Percentiles rank a stretch among this genome's conserved stretches.
Evolutionary conservation across 1,284 basidiomycete genomes (phyloP).

Genomic region (Leccinum griseonigrum): DNA sequence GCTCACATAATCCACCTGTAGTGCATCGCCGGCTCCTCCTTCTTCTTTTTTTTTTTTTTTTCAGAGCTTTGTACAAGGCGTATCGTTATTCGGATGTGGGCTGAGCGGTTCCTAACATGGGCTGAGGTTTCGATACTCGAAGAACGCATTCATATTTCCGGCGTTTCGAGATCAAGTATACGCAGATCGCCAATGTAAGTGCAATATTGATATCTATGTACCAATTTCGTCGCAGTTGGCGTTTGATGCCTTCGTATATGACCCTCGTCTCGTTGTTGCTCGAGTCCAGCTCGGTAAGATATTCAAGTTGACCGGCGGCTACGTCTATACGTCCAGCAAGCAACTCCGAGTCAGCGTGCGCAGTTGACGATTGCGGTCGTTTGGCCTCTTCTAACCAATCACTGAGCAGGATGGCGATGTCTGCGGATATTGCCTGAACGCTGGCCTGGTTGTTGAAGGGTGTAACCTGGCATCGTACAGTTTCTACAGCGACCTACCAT

Average conservation of each 20-base stretch:
- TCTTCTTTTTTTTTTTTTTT: conserved; percentile 51
- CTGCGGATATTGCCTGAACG: conserved; percentile 73
- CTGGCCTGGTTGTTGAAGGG: conserved; percentile 80
- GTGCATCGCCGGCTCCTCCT: conserved; percentile 65
- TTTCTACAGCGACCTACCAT: conserved; percentile 1
- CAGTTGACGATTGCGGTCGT: conserved; percentile 57
- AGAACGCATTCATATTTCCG: conserved; percentile 28
- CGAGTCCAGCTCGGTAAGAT: conserved; percentile 64
- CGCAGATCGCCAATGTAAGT: conserved; percentile 18
- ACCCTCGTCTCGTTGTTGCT: conserved; percentile 56
- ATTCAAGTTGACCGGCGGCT: conserved; percentile 56
- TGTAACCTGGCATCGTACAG: conserved; percentile 54
- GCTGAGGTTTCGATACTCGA: conserved; percentile 80
- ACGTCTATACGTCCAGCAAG: conserved; percentile 72
- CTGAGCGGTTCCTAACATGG: conserved; percentile 60
- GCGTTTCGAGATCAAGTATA: conserved; percentile 11
- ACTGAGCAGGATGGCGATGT: conserved; percentile 69
- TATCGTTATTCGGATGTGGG: conserved; percentile 54
- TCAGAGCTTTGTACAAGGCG: conserved; percentile 66
- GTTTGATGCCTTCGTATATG: conserved; percentile 65
- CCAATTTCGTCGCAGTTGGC: conserved; percentile 67
- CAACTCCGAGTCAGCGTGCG: conserved; percentile 50
- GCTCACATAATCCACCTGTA: conserved; percentile 30
- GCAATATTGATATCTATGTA: conserved; percentile 26
- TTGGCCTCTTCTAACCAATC: conserved; percentile 77